Percentiles rank a stretch among this genome's conserved stretches.
Evolutionary conservation across 1,284 basidiomycete species (phyloP).

Genomic region (Marasmius sp.): DNA sequence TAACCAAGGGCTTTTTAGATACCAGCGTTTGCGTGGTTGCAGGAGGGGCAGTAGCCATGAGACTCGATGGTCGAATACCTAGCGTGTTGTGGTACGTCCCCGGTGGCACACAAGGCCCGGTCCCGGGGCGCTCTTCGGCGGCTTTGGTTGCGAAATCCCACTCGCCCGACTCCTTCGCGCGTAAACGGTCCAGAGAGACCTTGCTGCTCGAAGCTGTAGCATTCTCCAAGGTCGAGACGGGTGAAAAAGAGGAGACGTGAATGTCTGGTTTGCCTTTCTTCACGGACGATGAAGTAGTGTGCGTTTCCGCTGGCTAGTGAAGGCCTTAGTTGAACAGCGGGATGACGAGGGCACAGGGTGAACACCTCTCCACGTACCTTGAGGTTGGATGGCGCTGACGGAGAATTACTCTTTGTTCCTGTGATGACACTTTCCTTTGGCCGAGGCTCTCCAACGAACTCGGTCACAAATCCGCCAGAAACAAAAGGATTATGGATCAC

Average conservation of each 20-base stretch:
- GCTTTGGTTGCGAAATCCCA: background rate
- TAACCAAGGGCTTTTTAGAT: conserved; percentile 28
- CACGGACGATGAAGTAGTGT: background rate
- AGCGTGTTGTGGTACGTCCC: conserved; percentile 20
- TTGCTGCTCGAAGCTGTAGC: conserved; percentile 14
- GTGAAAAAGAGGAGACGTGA: background rate
- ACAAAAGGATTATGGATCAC: conserved; percentile 42
- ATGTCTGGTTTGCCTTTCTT: background rate
- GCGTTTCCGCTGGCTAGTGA: no score
- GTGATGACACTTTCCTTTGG: background rate
- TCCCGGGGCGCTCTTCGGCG: background rate
- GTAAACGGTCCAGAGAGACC: conserved; percentile 2
- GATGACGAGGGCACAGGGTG: no score
- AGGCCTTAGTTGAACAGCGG: no score
- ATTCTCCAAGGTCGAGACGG: background rate
- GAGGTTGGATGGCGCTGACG: conserved; percentile 14
- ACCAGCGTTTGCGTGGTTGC: conserved; percentile 10
- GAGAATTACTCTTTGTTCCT: background rate
- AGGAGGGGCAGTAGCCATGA: conserved; percentile 3
- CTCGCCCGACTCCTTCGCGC: background rate
- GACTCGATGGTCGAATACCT: conserved; percentile 45
- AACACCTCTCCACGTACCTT: conserved; percentile 9
- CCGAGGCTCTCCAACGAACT: conserved; percentile 33
- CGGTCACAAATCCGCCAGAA: conserved; percentile 50
- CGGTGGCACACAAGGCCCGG: background rate